phyloP scores from a whole-genome alignment of 2,329 filamentous ascomycete species.

The Trichophyton benhamiae region DNA sequence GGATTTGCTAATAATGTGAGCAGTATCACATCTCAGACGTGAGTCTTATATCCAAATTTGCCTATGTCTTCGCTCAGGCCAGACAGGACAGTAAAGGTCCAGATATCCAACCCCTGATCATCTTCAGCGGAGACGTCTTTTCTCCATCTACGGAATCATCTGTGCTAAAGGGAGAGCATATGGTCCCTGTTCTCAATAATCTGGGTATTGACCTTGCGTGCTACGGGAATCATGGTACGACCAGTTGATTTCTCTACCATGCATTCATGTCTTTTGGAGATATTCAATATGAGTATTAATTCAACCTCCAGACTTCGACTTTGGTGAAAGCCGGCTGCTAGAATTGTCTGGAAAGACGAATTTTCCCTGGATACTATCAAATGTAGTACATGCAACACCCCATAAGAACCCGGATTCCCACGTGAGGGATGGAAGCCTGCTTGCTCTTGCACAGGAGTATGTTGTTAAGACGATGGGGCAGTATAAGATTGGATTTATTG shows the following conservation, averaged over 20 bases:
- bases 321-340: neutral
- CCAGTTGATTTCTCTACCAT: neutral
- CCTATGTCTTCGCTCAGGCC: neutral
- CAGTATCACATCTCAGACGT: neutral
- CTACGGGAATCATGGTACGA: neutral
- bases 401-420: neutral
- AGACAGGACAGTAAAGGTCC: neutral
- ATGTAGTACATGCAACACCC: neutral
- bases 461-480: neutral
- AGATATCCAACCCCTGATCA: neutral
- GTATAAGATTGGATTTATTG: neutral
- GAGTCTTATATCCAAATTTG: neutral
- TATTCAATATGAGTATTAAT: neutral
- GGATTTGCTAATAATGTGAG: neutral
- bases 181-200: neutral
- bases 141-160: neutral
- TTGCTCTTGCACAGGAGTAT: neutral
- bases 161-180: neutral
- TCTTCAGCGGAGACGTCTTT: neutral
- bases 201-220: neutral
- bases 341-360: neutral
- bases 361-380: neutral
- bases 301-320: neutral
- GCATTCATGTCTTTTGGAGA: neutral
- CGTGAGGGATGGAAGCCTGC: neutral